A percentile compares a stretch with the other conserved stretches of the same genome.
Evolutionary conservation across 2,329 filamentous ascomycete species (phyloP).

Genomic region (Diaporthe ampelina): DNA sequence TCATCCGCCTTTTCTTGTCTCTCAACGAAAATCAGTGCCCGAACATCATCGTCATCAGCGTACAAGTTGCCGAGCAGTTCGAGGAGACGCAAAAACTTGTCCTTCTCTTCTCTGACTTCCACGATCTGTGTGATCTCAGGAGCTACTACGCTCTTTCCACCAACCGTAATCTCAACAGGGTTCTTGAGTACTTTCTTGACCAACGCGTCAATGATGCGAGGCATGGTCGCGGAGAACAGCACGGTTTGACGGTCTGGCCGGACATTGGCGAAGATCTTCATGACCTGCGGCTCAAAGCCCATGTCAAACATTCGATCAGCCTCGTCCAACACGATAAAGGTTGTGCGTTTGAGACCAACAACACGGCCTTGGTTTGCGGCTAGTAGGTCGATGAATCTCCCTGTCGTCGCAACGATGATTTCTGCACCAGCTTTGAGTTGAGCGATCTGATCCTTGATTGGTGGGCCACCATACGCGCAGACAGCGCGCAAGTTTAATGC

Average conservation of each 20-base stretch:
- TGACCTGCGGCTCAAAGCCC: conserved; percentile 98
- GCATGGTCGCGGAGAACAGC: conserved; percentile 96
- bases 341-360: conserved; percentile 89
- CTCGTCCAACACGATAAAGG: conserved; percentile 96
- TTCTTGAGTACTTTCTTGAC: conserved; percentile 89
- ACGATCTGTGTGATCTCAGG: conserved; percentile 95
- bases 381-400: conserved; percentile 94
- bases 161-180: conserved; percentile 92
- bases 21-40: conserved; percentile 92
- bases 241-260: conserved; percentile 94
- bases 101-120: conserved; percentile 84
- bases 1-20: conserved; percentile 91
- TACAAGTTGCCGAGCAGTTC: conserved; percentile 91
- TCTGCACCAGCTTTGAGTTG: conserved; percentile 96
- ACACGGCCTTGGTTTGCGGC: conserved; percentile 95
- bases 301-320: conserved; percentile 99
- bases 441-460: conserved; percentile 97
- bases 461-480: conserved; percentile 93
- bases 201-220: conserved; percentile 89
- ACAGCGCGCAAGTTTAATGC: conserved; percentile 87
- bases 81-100: conserved; percentile 87
- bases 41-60: conserved; percentile 87
- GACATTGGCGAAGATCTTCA: conserved; percentile 94
- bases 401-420: conserved; percentile 94
- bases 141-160: conserved; percentile 87